Evolutionary conservation across 148 eudicot genomes (phyloP), one percentile per base, ranked within the genome.

Genomic region (Beta vulgaris): DNA sequence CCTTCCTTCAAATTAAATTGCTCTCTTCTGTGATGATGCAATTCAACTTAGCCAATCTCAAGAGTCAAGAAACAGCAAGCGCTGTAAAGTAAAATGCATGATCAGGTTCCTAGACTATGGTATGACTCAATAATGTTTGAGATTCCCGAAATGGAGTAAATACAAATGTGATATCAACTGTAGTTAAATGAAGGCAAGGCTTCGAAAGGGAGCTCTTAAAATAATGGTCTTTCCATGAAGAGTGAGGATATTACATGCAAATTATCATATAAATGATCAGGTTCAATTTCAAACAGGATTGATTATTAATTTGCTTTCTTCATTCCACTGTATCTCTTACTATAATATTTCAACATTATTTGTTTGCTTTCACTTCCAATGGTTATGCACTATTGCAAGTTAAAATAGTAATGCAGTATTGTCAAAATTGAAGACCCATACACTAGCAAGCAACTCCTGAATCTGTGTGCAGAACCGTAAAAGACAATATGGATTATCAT

Each of bases 21-120:
- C 51, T 70, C 4, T 49, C 6, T 44, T 37, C 21, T 70, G 46
- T 42, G 32, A 44, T 71, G 26, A 59, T 43, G 70, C 32, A 23
- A 34, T 31, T 63, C 10, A 51, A 42, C 55, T 76, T 69, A 13
- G 43, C 34, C 42, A 60, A 39, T 32, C 49, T 55, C 4, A 43
- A 66, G 43, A 67, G 23, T 55, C 4, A 43, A 66, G 43, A 67
- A 23, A 39, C 40, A 48, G 46, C 63, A 59, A 61, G n/a, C n/a
- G n/a, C n/a, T n/a, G n/a, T n/a, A n/a, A 26, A 31, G 7, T 39
- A 32, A 19, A 10, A 42, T 72, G 36, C 65, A 4, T 53, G 15
- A 49, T 71, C 59, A 15, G 46, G 19, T 25, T 12, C 28, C 42
- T 18, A 9, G 40, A 15, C 42, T 16, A 34, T 25, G 36, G 6